Percentiles rank a stretch among this genome's conserved stretches.
Conservation (phyloP, 139 green algal species). For the Marvania coccoides region DNA sequence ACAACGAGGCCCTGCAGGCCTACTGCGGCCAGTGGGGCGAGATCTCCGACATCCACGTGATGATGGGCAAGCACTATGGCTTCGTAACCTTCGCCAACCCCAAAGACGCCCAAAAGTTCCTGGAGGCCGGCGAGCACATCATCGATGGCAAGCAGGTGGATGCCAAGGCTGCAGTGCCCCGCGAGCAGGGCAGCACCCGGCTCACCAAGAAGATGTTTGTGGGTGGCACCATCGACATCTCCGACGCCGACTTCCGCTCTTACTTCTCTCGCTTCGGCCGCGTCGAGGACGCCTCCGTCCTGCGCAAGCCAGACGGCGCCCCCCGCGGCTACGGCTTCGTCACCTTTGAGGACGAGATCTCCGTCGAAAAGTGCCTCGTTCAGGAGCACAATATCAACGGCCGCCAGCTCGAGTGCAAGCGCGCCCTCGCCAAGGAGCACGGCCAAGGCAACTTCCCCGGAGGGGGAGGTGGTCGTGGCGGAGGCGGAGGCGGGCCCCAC, state of each 20-base stretch:
- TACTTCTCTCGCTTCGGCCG: slow-evolving; percentile 66
- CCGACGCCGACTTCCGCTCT: slow-evolving; percentile 55
- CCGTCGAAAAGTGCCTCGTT: slow-evolving; percentile 67
- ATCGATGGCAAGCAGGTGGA: slow-evolving; percentile 58
- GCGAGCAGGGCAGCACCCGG: slow-evolving; percentile 31
- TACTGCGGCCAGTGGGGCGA: slow-evolving; percentile 64
- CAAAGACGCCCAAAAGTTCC: slow-evolving; percentile 41
- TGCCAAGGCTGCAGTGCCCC: slow-evolving; percentile 63
- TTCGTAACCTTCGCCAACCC: slow-evolving; percentile 65
- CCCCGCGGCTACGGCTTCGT: slow-evolving; percentile 80
- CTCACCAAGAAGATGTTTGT: slow-evolving; percentile 76
- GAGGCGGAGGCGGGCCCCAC: not conserved
- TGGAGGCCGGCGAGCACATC: slow-evolving; percentile 52
- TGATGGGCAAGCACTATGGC: slow-evolving; percentile 61
- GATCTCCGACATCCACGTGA: slow-evolving; percentile 54
- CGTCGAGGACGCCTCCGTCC: slow-evolving; percentile 52
- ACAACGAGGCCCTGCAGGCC: slow-evolving; percentile 38
- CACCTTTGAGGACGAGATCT: slow-evolving; percentile 67
- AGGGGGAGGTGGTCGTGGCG: not conserved
- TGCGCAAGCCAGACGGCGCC: slow-evolving; percentile 58
- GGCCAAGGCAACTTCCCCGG: slow-evolving; percentile 1
- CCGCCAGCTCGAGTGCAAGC: slow-evolving; percentile 62
- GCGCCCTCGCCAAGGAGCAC: slow-evolving; percentile 58
- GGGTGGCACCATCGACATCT: slow-evolving; percentile 65
- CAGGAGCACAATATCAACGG: slow-evolving; percentile 33